These are phyloP conservation scores for Metschnikowia santaceciliae DNA, from an alignment of 805 yeast species.

Conservation along the genomic window DNA sequence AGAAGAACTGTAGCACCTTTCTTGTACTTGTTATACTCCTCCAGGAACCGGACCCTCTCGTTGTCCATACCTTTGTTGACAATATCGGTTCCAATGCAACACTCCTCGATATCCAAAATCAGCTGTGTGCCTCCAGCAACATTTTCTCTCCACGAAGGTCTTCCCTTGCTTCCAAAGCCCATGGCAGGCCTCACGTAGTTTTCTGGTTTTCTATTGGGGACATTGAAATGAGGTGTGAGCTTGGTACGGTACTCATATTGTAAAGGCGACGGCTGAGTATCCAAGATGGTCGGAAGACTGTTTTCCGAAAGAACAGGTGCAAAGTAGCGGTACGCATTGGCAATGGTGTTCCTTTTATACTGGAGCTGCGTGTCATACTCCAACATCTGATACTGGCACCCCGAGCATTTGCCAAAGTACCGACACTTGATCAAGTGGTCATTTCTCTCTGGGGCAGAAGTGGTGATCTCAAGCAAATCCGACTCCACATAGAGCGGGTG, in stretches of 20 bases:
- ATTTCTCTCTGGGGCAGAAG: constrained; percentile 37
- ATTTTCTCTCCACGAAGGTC: constrained; percentile 60
- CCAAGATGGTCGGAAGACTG: constrained; percentile 55
- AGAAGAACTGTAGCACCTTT: constrained; percentile 85
- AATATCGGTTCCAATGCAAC: constrained; percentile 80
- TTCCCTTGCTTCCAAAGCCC: constrained; percentile 87
- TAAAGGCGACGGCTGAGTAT: constrained; percentile 73
- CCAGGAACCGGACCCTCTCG: constrained; percentile 58
- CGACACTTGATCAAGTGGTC: constrained; percentile 64
- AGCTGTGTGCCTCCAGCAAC: constrained; percentile 55
- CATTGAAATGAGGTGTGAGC: constrained; percentile 90
- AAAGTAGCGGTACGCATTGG: constrained; percentile 75
- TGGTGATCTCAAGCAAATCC: constrained; percentile 57
- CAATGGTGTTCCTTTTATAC: constrained; percentile 70
- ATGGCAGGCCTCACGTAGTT: constrained; percentile 55
- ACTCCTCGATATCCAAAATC: constrained; percentile 89
- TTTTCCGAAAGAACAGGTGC: constrained; percentile 51
- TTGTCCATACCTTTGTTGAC: constrained; percentile 69
- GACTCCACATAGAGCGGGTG: constrained; percentile 72
- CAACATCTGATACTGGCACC: constrained; percentile 88
- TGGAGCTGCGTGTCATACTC: constrained; percentile 68
- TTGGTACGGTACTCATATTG: constrained; percentile 82
- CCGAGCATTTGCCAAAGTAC: constrained; percentile 91
- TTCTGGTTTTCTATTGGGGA: constrained; percentile 52
- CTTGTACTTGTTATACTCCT: constrained; percentile 46